These are phyloP conservation scores for Phytopythium aichiense DNA, from an alignment of 352 stramenopile species.

Conservation along the genomic window DNA sequence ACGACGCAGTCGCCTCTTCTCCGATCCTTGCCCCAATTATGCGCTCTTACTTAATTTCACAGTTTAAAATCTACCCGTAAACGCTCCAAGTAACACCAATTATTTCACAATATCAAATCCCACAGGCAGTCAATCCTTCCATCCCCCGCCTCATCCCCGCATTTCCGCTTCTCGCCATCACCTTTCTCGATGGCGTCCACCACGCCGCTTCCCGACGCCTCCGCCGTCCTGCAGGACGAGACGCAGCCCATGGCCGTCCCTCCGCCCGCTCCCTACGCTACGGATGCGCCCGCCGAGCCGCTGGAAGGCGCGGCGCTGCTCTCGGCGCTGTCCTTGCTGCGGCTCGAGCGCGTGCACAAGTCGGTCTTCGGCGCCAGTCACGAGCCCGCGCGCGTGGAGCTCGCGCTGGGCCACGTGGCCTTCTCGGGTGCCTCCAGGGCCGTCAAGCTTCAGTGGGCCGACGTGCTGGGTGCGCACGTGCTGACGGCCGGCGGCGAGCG, in stretches of 20 bases:
- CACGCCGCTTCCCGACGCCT: background rate
- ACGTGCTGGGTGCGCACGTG: slow-evolving; percentile 55
- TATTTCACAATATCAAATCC: too few relatives aligned
- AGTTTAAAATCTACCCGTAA: too few relatives aligned
- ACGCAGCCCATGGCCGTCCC: background rate
- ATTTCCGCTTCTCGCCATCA: too few relatives aligned
- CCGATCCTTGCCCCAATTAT: too few relatives aligned
- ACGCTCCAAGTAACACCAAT: too few relatives aligned
- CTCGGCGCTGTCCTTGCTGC: slow-evolving; percentile 6
- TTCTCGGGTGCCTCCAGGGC: slow-evolving; percentile 12
- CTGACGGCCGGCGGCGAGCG: slow-evolving; percentile 37
- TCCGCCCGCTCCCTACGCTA: background rate
- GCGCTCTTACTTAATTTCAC: too few relatives aligned
- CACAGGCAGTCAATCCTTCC: too few relatives aligned
- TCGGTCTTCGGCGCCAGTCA: slow-evolving; percentile 23
- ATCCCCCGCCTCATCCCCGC: too few relatives aligned
- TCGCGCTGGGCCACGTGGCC: slow-evolving; percentile 18
- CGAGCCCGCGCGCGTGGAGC: slow-evolving; percentile 16
- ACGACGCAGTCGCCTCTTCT: too few relatives aligned
- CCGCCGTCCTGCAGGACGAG: background rate
- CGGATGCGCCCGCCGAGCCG: background rate
- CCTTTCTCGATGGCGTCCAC: too few relatives aligned
- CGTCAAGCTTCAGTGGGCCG: slow-evolving; percentile 33
- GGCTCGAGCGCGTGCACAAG: slow-evolving; percentile 27
- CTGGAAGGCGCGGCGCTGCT: background rate